Conservation (phyloP, 2,329 filamentous ascomycete species). For the Massarina eburnea region DNA sequence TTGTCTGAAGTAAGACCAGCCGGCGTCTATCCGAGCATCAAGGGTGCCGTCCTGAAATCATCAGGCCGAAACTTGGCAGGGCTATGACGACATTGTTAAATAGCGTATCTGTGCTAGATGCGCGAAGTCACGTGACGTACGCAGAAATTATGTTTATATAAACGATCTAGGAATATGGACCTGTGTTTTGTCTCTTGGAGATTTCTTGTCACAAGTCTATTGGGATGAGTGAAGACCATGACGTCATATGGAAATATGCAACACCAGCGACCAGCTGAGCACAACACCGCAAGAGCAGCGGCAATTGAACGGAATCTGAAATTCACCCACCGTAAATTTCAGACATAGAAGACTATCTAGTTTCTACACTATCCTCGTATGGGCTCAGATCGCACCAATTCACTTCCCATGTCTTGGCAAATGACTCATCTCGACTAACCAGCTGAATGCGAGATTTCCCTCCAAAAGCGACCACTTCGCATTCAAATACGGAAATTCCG, state of each 20-base stretch:
- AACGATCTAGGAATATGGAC: background rate
- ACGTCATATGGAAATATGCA: too few relatives aligned
- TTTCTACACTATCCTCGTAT: too few relatives aligned
- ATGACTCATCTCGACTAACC: conserved; percentile 24
- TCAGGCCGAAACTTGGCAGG: background rate
- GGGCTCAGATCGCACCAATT: background rate
- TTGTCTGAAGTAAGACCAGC: background rate
- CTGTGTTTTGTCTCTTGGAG: too few relatives aligned
- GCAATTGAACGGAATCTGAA: too few relatives aligned
- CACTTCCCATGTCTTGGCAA: conserved; percentile 13
- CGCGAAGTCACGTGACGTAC: background rate
- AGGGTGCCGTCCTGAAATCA: background rate
- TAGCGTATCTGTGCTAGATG: background rate
- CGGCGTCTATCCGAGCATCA: background rate
- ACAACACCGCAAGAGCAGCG: too few relatives aligned
- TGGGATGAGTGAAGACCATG: too few relatives aligned
- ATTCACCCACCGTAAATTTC: too few relatives aligned
- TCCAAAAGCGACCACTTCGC: background rate
- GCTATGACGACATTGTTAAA: background rate
- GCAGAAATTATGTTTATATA: background rate
- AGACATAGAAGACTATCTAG: too few relatives aligned
- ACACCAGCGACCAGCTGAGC: too few relatives aligned
- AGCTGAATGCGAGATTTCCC: background rate
- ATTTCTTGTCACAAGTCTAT: too few relatives aligned
- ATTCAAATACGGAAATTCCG: background rate